Base-by-base conservation (phyloP, 768 basidiomycete genomes). In the Leucocoprinus birnbaumii region DNA sequence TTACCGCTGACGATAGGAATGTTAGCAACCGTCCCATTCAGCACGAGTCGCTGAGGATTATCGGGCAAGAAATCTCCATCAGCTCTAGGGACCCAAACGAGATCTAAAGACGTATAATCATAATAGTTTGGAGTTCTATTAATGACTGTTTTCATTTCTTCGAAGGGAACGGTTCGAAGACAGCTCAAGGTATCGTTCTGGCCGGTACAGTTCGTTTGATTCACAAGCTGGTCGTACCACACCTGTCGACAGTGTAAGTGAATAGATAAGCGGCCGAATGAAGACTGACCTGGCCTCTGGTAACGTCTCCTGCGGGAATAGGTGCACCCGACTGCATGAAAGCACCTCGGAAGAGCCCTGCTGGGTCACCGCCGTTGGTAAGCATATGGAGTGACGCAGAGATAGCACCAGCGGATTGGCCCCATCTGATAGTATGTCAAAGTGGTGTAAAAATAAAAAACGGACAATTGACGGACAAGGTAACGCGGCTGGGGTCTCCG, bases 371-470 rank as follows among this genome's bases (percentile, higher is more conserved):
- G n/a, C 68, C 62, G 58, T 74, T 73, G 16, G 69, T 63, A 27
- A 78, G 53, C 69, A 79, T 69, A 6, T 82, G 80, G 46, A 76
- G 37, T 2, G 71, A 62, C 0, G 72, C 70, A 3, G 74, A 75
- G 47, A 81, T 78, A 2, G 80, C 80, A 13, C 84, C 84, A 3
- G 83, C 81, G 13, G 73, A 75, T 58, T 83, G 69, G 9, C 84
- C 84, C 69, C 73, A 77, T 27, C 77, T 77, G 35, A 3, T 2
- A 5, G 14, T 27, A 3, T 7, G 38, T 35, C 41, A 19, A 2
- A 35, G 35, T 37, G 26, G 22, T 31, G 6, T n/a, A n/a, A n/a
- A n/a, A n/a, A n/a, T n/a, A n/a, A n/a, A n/a, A 26, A 10, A 54
- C 16, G 11, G 11, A 31, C 7, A 11, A 37, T 7, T 35, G 11